Evolutionary conservation across 2,329 filamentous ascomycete species (phyloP), one percentile per base, ranked within the genome.

Genomic region (Paracoccidioides brasiliensis): DNA sequence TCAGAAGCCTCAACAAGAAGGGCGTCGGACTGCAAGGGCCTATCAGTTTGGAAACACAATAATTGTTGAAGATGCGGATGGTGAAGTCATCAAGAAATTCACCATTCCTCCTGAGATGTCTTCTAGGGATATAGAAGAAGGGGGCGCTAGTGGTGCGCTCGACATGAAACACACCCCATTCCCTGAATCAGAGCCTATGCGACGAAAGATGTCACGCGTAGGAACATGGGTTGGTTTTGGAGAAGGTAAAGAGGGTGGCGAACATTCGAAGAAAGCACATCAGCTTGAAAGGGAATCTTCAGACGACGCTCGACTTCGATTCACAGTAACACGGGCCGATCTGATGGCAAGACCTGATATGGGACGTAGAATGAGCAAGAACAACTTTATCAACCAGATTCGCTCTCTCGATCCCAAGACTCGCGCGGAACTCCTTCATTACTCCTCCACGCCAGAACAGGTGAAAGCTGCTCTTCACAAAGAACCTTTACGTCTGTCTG

Each of bases 21-120:
- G 64, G 51, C 64, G 68, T 56, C 81, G 80, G 33, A 81, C 82
- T 45, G 82, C 82, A 41, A 78, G 82, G 57, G 82, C 82, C 1
- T 85, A 84, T 63, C 82, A 84, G 59, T 84, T 83, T 61, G 82
- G 82, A 53, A 84, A 84, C 62, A 85, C 82, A n/a, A 82, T 85
- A 61, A 85, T 85, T 65, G 80, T 85, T 14, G 82, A 85, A 65
- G 82, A 85, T 61, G 81, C 83, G 63, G 80, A 84, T 61, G 82
- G 82, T 32, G 82, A 85, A 66, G 82, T 85, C 32, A 76, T 85
- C 69, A 84, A 83, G 72, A 84, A 83, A 64, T 84, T 83, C 65
- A 80, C 81, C 51, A 83, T 85, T 55, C 80, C 80, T 6, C 69
- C 70, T 4, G 57, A 53, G 59, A 65, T 57, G 42, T 55, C 35